A percentile compares a stretch with the other conserved stretches of the same genome.
Conservation (phyloP, 192 early-diverging fungal genomes). For the Paraglomus brasilianum region DNA sequence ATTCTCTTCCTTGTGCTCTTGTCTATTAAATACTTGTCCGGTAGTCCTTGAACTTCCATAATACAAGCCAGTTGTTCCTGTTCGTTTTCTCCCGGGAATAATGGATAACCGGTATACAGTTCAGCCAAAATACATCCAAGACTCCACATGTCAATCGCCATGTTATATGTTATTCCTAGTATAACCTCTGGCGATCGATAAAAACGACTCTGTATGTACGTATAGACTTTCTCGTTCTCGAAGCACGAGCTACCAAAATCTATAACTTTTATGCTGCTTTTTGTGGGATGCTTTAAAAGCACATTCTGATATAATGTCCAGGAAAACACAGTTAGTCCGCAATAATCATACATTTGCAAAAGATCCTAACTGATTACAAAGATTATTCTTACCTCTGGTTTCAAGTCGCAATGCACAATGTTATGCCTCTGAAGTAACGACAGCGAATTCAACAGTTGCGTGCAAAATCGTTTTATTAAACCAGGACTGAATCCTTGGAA, state of each 20-base stretch:
- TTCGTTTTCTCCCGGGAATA: conserved; percentile 98
- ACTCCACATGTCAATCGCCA: conserved; percentile 97
- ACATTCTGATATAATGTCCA: conserved; percentile 61
- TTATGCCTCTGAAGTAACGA: conserved; percentile 65
- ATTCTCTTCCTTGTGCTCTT: conserved; percentile 74
- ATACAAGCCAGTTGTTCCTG: conserved; percentile 94
- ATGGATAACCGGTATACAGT: conserved; percentile 82
- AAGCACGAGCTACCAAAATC: conserved; percentile 97
- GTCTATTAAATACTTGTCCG: conserved; percentile 71
- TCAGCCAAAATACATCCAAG: conserved; percentile 95
- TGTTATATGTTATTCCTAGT: conserved; percentile 82
- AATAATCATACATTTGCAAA: neutral
- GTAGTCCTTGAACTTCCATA: conserved; percentile 89
- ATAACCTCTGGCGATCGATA: conserved; percentile 98
- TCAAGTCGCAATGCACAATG: conserved; percentile 96
- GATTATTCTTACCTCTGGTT: conserved; percentile 73
- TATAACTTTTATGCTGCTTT: conserved; percentile 91
- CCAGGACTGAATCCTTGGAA: conserved; percentile 86
- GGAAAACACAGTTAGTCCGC: neutral
- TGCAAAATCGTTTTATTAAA: conserved; percentile 70
- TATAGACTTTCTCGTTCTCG: conserved; percentile 91
- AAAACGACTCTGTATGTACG: conserved; percentile 96
- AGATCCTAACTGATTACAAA: conserved; percentile 37
- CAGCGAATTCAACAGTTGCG: conserved; percentile 84
- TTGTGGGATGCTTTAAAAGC: conserved; percentile 69